Evolutionary conservation across 225 moss, liverwort and hornwort genomes (phyloP).

Genomic region (Ulota crispa): DNA sequence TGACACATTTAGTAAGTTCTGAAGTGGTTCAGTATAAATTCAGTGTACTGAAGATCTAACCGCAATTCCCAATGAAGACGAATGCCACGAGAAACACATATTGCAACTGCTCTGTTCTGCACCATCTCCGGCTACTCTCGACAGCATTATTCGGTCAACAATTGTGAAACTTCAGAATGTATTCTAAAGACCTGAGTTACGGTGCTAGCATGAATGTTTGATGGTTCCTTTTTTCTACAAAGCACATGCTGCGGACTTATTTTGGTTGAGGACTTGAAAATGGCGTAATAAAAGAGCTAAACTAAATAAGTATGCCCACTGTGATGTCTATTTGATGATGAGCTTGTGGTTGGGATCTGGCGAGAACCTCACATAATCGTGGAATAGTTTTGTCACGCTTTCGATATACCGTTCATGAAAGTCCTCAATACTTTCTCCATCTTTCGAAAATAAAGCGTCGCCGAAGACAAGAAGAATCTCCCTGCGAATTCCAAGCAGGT

Average conservation of each 20-base stretch:
- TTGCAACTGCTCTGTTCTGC: background rate
- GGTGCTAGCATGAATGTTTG: background rate
- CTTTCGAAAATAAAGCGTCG: constrained; percentile 70
- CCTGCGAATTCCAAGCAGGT: constrained; percentile 28
- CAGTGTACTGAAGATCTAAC: background rate
- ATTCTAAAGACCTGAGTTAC: background rate
- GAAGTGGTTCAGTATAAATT: background rate
- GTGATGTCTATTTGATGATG: constrained; percentile 41
- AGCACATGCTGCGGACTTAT: constrained; percentile 2
- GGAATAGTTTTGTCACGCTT: constrained; percentile 55
- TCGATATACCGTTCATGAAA: constrained; percentile 72
- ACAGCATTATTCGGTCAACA: background rate
- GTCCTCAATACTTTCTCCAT: constrained; percentile 63
- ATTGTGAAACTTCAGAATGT: background rate
- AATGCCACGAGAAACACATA: background rate
- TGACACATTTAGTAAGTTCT: background rate
- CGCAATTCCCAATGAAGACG: background rate
- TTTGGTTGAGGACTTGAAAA: background rate
- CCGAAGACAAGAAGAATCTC: constrained; percentile 73
- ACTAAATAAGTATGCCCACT: background rate
- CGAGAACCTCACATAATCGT: constrained; percentile 57
- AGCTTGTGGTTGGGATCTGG: constrained; percentile 65
- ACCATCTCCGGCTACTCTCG: background rate
- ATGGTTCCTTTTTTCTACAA: background rate
- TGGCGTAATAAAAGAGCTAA: background rate